A percentile compares a stretch with the other conserved stretches of the same genome.
phyloP scores from a whole-genome alignment of 1,284 basidiomycete genomes.

The Wallemia ichthyophaga region DNA sequence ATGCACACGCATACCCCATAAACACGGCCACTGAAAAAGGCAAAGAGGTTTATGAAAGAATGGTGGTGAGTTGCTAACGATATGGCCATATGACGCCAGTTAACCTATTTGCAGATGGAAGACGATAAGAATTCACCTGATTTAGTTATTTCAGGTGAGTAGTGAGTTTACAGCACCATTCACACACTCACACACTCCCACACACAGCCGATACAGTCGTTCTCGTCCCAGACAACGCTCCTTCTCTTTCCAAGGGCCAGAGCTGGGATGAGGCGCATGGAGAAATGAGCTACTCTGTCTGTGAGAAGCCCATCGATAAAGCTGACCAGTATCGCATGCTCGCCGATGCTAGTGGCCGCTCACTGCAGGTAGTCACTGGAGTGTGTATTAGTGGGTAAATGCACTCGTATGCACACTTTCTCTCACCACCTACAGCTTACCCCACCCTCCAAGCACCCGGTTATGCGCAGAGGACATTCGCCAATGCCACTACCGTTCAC shows the following conservation, averaged over 20 bases:
- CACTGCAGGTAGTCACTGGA: constrained; percentile 74
- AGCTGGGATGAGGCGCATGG: constrained; percentile 2
- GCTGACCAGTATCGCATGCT: constrained; percentile 69
- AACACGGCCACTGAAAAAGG: constrained; percentile 77
- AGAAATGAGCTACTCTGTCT: constrained; percentile 28
- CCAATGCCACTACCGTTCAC: constrained; percentile 47
- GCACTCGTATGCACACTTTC: not conserved
- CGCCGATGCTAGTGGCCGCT: constrained; percentile 48
- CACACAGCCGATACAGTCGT: constrained; percentile 62
- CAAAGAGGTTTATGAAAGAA: constrained; percentile 61
- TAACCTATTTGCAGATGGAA: constrained; percentile 14
- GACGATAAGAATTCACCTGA: constrained; percentile 54
- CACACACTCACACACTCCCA: not conserved
- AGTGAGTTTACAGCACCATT: too few species aligned
- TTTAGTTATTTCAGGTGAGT: constrained; percentile 59
- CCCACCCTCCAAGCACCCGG: constrained; percentile 59
- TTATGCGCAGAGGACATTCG: constrained; percentile 57
- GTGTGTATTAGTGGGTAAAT: constrained; percentile 37
- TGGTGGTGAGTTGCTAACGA: constrained; percentile 36
- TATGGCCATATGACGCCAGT: constrained; percentile 2
- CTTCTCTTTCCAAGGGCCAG: constrained; percentile 19
- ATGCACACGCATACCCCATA: constrained; percentile 72
- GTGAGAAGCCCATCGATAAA: constrained; percentile 61
- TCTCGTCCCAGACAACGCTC: constrained; percentile 36
- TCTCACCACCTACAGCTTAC: constrained; percentile 17